Base-by-base conservation (phyloP, 495 filamentous ascomycete species). In the Cercophora scortea region DNA sequence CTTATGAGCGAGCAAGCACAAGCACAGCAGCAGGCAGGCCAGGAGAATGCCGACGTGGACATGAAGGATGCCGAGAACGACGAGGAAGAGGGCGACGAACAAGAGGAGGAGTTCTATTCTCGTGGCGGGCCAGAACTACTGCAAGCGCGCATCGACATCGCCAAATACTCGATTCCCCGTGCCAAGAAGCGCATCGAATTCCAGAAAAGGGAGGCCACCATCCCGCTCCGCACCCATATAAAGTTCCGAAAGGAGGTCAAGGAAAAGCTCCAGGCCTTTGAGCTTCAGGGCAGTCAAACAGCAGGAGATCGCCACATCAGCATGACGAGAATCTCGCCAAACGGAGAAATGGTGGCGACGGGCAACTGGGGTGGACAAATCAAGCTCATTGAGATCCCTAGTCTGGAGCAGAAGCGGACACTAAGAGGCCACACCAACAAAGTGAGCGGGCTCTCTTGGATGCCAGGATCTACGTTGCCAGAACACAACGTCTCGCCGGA, bases 51-150 rank as follows among this genome's bases (percentile, higher is more conserved):
- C 39, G 82, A 84, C 42, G 75, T 79, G 9, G 74, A 76, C 6
- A 83, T 80, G 57, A 78, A 73, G 7, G 90, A 95, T 62, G 70
- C 79, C 39, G 72, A 76, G 11, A 86, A 88, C 76, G 80, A 80
- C 50, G 79, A 75, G n/a, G 79, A 78, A 33, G 78, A 77, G 49
- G 75, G 80, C 53, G 82, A 67, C 6, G 87, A 90, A 43, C 84
- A 90, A 58, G 89, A 96, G 57, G 93, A 96, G 64, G 93, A 98
- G 57, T 97, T 96, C 64, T 99, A 96, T 64, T 96, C 92, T 0
- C 79, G 85, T 47, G 93, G 94, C 0, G 75, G 78, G 3, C 71
- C 79, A 9, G 86, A 87, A 46, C 71, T 99, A 10, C 72, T 96
- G 15, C 75, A 85, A 17, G 88, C 89, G 6, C 77, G 93, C 44